Base-by-base conservation (phyloP, 805 yeast species). In the Nakazawaea pomicola region DNA sequence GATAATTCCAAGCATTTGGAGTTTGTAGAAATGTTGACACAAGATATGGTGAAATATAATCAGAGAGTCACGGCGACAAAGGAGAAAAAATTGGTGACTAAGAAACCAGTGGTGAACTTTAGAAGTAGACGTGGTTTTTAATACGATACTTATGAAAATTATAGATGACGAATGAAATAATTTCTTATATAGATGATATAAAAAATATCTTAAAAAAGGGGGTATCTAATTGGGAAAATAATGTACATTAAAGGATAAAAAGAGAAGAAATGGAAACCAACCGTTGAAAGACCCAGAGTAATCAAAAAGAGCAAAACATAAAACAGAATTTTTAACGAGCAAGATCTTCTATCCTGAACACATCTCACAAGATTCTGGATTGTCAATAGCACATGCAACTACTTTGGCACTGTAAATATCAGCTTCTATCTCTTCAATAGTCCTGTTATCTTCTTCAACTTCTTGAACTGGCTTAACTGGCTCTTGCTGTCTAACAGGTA, bases 341-440 rank as follows among this genome's bases (percentile, higher is more conserved):
- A 25, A 38, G 35, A 19, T 31, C 19, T 18, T 33, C 64, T 68
- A 93, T 70, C 98, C 98, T 46, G 98, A 91, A 72, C 99, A 93
- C 98, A 93, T 93, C 59, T 91, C 91, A 68, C 99, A 91, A 38
- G 98, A 79, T 68, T 87, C 98, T 45, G 97, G 97, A 70, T 93
- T 91, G 62, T 85, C 81, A 62, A 93, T 89, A 43, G 97, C 95
- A 72, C 99, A 91, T 27, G 96, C 96, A 66, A 91, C 80, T 25
- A 85, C 98, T 65, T 90, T 83, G 19, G 95, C 83, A 64, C 91
- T 87, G 75, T 70, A 93, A 53, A 91, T 91, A 61, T 91, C 96
- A 45, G 70, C 78, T 53, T 81, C 91, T 17, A 66, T 61, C 50
- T 65, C 68, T 28, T 62, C 69, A 20, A 47, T 59, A 17, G 50